Base-by-base conservation (phyloP, 768 basidiomycete species). In the Boletales sp. region DNA sequence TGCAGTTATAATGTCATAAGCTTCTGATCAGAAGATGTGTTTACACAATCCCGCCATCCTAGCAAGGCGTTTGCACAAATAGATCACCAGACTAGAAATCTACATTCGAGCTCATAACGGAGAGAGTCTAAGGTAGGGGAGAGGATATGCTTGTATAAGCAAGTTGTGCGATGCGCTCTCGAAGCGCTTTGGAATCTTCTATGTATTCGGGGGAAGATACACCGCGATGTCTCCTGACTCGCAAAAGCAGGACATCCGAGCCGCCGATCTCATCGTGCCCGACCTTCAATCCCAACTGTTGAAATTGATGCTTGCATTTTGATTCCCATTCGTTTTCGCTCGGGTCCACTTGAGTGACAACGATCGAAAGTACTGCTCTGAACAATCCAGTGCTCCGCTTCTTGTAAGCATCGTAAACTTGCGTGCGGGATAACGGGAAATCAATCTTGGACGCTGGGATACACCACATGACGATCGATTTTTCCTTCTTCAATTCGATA, bases 151-250 rank as follows among this genome's bases (percentile, higher is more conserved):
- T 27, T 27, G 24, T 27, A 27, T 6, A 9, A 15, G 11, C 41
- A 11, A 30, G 14, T 40, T 11, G 48, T 40, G 36, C n/a, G 39
- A 51, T 55, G 50, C 24, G 40, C 35, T 35, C 11, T 40, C 47
- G 32, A 15, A 41, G 34, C n/a, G 39, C 21, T 2, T 27, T 34
- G 19, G 46, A 32, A 40, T 47, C 39, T 17, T 40, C 30, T 24
- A 27, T 17, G n/a, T 47, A 41, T 9, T 47, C 46, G 17, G 39
- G 11, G 4, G 30, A 47, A n/a, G n/a, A 34, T 12, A 8, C 5
- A 6, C 31, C n/a, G 5, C 39, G 19, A 24, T 47, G 31, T 21
- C 15, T 40, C 45, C 45, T 29, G 18, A 47, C 45, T 19, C 46
- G 19, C 46, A 47, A 18, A 27, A 40, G 5, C 6, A 15, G 39